Percentiles rank a stretch among this genome's conserved stretches.
phyloP scores from a whole-genome alignment of 1,284 basidiomycete species.

The Malassezia caprae region DNA sequence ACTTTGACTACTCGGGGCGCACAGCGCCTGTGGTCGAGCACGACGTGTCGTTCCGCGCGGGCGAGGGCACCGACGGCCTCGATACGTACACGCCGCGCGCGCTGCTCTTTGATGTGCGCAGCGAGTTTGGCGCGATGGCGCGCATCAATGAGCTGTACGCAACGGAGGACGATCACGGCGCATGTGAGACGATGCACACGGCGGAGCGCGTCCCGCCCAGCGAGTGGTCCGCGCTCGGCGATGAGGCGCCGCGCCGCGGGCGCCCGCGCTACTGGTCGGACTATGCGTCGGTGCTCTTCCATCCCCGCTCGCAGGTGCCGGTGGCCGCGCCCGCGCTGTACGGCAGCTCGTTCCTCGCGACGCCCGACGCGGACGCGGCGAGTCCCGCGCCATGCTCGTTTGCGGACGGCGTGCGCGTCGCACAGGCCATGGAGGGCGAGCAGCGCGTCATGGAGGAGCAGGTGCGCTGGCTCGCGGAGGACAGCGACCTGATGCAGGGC shows the following conservation, averaged over 20 bases:
- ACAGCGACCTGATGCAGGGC: constrained; percentile 36
- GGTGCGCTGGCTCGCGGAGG: constrained; percentile 40
- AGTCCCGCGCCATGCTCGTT: constrained; percentile 23
- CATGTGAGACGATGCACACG: background rate
- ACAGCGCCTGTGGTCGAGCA: constrained; percentile 31
- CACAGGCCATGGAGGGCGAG: constrained; percentile 27
- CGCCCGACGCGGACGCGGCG: background rate
- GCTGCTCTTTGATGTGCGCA: constrained; percentile 34
- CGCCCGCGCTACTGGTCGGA: constrained; percentile 36
- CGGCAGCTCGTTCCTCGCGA: constrained; percentile 10
- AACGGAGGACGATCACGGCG: constrained; percentile 9
- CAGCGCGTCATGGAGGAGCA: constrained; percentile 31
- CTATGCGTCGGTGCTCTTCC: constrained; percentile 28
- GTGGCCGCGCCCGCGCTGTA: constrained; percentile 17
- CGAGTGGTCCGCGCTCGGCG: background rate
- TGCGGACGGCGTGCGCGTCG: constrained; percentile 23
- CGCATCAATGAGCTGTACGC: constrained; percentile 28
- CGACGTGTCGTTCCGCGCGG: constrained; percentile 35
- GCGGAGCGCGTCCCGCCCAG: background rate
- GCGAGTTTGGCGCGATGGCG: constrained; percentile 30
- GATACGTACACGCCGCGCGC: constrained; percentile 38
- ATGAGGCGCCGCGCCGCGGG: background rate
- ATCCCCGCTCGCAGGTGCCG: constrained; percentile 31
- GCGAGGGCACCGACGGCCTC: constrained; percentile 26
- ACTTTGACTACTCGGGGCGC: constrained; percentile 23